A percentile compares a stretch with the other conserved stretches of the same genome.
phyloP scores from a whole-genome alignment of 75 land plant genomes.

The Adiantum capillusveneris region DNA sequence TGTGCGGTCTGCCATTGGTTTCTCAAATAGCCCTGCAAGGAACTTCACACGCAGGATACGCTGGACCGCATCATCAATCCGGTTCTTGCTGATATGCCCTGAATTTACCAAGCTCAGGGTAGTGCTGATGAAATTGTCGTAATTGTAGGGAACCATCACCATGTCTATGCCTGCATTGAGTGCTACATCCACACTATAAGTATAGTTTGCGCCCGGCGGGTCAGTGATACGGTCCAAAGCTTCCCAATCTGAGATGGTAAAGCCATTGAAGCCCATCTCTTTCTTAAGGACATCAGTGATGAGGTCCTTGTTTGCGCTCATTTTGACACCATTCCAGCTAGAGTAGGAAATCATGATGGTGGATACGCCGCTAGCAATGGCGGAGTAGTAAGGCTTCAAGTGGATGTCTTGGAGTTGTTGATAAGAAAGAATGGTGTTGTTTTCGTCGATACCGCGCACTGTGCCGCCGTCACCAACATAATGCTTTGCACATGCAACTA shows the following conservation, averaged over 20 bases:
- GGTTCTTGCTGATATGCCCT: conserved; percentile 29
- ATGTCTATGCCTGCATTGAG: conserved; percentile 45
- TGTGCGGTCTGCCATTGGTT: conserved; percentile 36
- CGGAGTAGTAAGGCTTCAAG: conserved; percentile 43
- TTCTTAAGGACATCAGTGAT: conserved; percentile 50
- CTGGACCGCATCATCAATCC: conserved; percentile 57
- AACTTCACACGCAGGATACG: conserved; percentile 58
- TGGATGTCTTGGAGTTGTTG: conserved; percentile 43
- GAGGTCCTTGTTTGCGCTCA: conserved; percentile 49
- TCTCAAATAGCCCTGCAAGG: conserved; percentile 45
- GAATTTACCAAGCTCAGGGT: conserved; percentile 22
- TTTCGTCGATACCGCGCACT: conserved; percentile 42
- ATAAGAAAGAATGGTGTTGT: conserved; percentile 36
- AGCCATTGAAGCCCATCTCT: conserved; percentile 27
- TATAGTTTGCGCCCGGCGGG: conserved; percentile 30
- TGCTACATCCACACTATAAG: conserved; percentile 18
- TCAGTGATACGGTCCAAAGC: conserved; percentile 40
- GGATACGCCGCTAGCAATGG: conserved; percentile 49
- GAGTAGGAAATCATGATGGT: conserved; percentile 60
- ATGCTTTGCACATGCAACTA: conserved; percentile 63
- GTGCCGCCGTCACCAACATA: conserved; percentile 79
- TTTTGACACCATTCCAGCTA: conserved; percentile 67
- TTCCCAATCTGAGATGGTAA: conserved; percentile 43
- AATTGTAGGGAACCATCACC: conserved; percentile 54
- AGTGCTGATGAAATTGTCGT: conserved; percentile 23